Evolutionary conservation across 140 eudicot species (phyloP), one percentile per base, ranked within the genome.

Genomic region (Flaveria floridana): DNA sequence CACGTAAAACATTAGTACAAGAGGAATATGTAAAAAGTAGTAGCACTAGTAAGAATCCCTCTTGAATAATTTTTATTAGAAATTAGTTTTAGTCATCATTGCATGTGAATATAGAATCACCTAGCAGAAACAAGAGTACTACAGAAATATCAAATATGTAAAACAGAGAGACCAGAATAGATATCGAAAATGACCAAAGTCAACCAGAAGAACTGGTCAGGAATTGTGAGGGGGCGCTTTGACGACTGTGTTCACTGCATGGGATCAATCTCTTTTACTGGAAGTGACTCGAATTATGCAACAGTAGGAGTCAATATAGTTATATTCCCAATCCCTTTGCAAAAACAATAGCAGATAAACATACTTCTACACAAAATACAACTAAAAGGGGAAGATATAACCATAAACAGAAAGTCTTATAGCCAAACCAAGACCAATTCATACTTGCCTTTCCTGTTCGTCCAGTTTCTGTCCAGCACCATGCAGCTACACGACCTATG

Each of bases 401-500:
- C 46, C 59, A 65, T 13, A 37, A 41, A 46, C 46, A 41, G 15
- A 48, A 65, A 59, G 34, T 52, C 59, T 47, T 50, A 59, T 6
- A 53, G 23, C 23, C 55, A 79, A 79, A 23, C 51, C 65, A 61
- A 41, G 74, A 79, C 37, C 42, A 65, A 53, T 41, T 42, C 53
- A 73, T 65, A 73, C 97, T 84, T 89, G 81, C 99, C 97, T 90
- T 88, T 78, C 91, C 97, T 42, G 95, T 82, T 58, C 89, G 90
- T 14, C 99, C 99, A 42, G 95, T 85, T 87, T 90, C 95, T 68
- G 96, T 86, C 99, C 97, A 94, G 72, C 99, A 94, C 99, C 97
- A 94, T 67, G 92, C 85, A 73, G 97, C 95, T 72, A 90, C 74
- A 65, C 86, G 97, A 67, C 87, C 89, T 80, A 94, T 77, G 84